Evolutionary conservation across 2,329 filamentous ascomycete species (phyloP).

Genomic region (Fusarium chuoi): DNA sequence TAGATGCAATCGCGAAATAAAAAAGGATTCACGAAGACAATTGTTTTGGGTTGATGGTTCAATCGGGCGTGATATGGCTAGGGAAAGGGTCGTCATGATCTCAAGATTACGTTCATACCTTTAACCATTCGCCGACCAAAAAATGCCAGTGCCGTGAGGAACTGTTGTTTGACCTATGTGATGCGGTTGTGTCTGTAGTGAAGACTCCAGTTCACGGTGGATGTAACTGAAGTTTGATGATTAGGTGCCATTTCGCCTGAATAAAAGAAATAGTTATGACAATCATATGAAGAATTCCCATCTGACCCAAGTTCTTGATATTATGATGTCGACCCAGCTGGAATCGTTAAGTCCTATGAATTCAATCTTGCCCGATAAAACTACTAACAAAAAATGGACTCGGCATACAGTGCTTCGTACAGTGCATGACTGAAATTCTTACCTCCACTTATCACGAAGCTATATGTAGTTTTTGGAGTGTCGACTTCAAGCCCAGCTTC

Average conservation of each 20-base stretch:
- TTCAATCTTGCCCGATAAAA: neutral
- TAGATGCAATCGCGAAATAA: conserved; percentile 59
- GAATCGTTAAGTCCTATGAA: neutral
- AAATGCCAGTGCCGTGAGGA: conserved; percentile 39
- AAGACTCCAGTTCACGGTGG: neutral
- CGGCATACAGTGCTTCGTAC: conserved; percentile 32
- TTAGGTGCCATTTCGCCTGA: neutral
- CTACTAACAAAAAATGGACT: neutral
- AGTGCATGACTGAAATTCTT: conserved; percentile 23
- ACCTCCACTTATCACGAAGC: conserved; percentile 37
- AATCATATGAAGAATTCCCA: neutral
- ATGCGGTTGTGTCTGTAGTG: conserved; percentile 8
- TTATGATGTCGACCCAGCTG: neutral
- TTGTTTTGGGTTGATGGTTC: conserved; percentile 45
- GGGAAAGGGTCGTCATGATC: conserved; percentile 44
- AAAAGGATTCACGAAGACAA: conserved; percentile 56
- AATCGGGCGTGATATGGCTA: conserved; percentile 45
- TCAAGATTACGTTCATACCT: conserved; percentile 47
- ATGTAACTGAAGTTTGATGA: neutral
- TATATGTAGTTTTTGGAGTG: conserved; percentile 32
- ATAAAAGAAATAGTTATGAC: conserved; percentile 3
- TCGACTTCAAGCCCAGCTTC: conserved; percentile 13
- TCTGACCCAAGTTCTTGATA: neutral
- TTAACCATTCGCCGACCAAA: conserved; percentile 41
- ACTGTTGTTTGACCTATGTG: conserved; percentile 6